These are phyloP conservation scores for Neotropicomus parvogracilis DNA, from an alignment of 1,284 basidiomycete genomes.

Conservation along the genomic window DNA sequence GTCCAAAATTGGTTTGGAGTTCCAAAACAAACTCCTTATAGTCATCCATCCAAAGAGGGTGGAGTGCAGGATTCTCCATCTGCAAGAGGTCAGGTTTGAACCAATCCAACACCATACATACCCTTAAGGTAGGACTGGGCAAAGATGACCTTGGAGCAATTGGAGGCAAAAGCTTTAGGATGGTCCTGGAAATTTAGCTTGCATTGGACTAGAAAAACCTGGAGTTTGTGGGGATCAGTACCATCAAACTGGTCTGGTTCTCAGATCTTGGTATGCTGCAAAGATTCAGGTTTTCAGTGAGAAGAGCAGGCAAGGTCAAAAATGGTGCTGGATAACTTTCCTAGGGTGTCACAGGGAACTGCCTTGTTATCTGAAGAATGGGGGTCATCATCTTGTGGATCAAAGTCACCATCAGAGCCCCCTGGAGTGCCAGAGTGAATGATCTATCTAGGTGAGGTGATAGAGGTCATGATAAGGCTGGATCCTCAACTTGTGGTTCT, in stretches of 20 bases:
- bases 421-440: no score
- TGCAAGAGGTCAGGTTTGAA: not conserved
- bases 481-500: no score
- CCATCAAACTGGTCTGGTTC: not conserved
- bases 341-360: no score
- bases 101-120: not conserved
- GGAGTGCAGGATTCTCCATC: not conserved
- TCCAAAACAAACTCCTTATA: not conserved
- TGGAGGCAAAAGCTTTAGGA: not conserved
- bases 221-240: not conserved
- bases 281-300: not conserved
- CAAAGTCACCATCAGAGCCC: no score
- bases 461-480: no score
- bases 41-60: not conserved
- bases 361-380: no score
- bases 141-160: not conserved
- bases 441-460: no score
- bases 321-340: no score
- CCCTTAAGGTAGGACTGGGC: not conserved
- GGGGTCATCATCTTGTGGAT: no score
- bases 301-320: no score
- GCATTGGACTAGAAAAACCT: not conserved
- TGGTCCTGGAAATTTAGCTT: not conserved
- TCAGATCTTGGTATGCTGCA: not conserved
- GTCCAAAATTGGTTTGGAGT: not conserved